A percentile compares a stretch with the other conserved stretches of the same genome.
Conservation (phyloP, 2,329 filamentous ascomycete species). For the Colletotrichum musae region DNA sequence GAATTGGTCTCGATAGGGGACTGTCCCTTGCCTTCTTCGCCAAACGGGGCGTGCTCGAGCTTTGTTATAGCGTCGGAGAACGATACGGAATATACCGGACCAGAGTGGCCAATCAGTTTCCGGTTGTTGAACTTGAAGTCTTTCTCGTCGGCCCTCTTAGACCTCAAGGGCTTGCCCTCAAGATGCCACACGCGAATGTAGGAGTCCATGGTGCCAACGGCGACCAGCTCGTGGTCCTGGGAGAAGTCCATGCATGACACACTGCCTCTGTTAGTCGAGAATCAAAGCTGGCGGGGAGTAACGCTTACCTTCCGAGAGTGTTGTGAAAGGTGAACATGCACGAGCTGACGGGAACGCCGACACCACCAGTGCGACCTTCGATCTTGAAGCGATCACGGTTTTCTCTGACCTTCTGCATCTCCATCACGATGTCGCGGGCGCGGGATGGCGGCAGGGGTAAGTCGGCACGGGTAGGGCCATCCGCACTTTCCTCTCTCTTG, state of each 20-base stretch:
- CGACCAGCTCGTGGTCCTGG: slow-evolving; percentile 88
- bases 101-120: slow-evolving; percentile 90
- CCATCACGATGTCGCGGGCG: slow-evolving; percentile 91
- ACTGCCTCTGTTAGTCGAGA: slow-evolving; percentile 59
- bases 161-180: slow-evolving; percentile 85
- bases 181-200: slow-evolving; percentile 96
- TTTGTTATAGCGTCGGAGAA: slow-evolving; percentile 82
- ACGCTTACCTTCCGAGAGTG: slow-evolving; percentile 84
- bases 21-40: slow-evolving; percentile 60
- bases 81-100: slow-evolving; percentile 88
- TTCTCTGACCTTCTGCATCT: slow-evolving; percentile 94
- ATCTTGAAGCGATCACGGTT: slow-evolving; percentile 93
- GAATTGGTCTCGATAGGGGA: slow-evolving; percentile 67
- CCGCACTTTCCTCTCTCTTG: slow-evolving; percentile 90
- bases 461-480: slow-evolving; percentile 83
- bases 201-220: slow-evolving; percentile 91
- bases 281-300: not conserved
- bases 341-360: slow-evolving; percentile 86
- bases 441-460: slow-evolving; percentile 90
- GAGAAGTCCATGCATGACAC: slow-evolving; percentile 97
- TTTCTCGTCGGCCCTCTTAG: slow-evolving; percentile 72
- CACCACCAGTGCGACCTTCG: slow-evolving; percentile 84
- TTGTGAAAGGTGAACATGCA: slow-evolving; percentile 99
- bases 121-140: slow-evolving; percentile 73
- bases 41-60: slow-evolving; percentile 64